phyloP scores from a whole-genome alignment of 331 rosid genomes.

The Quercus phellos region DNA sequence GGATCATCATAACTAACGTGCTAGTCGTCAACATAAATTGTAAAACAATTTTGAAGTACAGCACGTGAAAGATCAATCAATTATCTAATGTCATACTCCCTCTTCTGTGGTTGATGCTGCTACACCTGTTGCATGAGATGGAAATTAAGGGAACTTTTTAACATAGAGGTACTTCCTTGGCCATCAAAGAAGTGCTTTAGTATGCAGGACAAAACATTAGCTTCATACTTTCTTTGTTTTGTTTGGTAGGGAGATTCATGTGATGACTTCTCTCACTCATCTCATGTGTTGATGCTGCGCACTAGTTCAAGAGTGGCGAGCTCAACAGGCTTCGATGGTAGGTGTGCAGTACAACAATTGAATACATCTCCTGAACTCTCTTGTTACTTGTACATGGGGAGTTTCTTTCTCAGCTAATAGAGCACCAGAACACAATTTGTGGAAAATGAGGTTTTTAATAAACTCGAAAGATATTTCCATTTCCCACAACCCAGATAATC shows the following conservation, averaged over 20 bases:
- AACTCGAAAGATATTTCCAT: no score
- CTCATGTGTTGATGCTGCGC: conserved; percentile 42
- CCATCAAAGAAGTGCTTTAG: not conserved
- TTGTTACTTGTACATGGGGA: not conserved
- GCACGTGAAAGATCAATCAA: conserved; percentile 28
- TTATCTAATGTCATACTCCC: conserved; percentile 17
- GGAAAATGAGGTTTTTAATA: no score
- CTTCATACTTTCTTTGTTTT: no score
- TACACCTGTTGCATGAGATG: conserved; percentile 33
- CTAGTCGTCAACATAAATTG: not conserved
- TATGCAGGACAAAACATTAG: not conserved
- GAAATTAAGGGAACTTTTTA: conserved; percentile 18
- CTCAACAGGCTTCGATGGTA: conserved; percentile 27
- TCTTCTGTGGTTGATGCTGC: conserved; percentile 32
- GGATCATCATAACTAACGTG: not conserved
- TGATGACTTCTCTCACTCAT: conserved; percentile 33
- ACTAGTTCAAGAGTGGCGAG: conserved; percentile 35
- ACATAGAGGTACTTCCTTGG: conserved; percentile 19
- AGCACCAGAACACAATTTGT: no score
- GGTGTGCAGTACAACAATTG: not conserved
- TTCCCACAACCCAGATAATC: no score
- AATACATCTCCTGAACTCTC: not conserved
- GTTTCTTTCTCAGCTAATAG: no score
- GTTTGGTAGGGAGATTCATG: conserved; percentile 23
- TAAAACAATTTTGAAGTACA: conserved; percentile 3